Conservation (phyloP, 345 rosid genomes). For the Salix brachista region DNA sequence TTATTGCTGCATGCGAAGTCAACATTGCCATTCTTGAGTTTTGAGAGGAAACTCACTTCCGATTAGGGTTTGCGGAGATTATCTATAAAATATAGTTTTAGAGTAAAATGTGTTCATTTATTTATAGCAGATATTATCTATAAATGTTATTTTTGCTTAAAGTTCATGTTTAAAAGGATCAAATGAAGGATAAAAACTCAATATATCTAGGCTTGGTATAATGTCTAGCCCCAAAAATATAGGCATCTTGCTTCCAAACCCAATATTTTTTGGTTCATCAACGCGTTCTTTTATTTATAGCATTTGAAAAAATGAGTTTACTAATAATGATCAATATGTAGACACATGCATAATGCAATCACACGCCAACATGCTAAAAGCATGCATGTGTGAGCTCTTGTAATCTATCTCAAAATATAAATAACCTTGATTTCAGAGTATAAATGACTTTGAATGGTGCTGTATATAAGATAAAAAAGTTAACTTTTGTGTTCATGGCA, state of each 20-base stretch:
- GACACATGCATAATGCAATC: neutral
- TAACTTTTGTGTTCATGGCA: slow-evolving; percentile 23
- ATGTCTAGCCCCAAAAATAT: no score
- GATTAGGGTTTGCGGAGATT: neutral
- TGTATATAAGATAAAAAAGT: neutral
- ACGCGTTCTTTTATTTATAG: neutral
- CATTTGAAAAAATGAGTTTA: neutral
- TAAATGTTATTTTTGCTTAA: no score
- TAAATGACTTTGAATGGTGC: neutral
- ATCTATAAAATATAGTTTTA: neutral
- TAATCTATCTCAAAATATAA: slow-evolving; percentile 19
- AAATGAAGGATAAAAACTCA: no score
- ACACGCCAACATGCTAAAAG: neutral
- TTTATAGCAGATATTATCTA: neutral
- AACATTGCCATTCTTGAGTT: neutral
- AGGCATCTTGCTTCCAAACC: no score
- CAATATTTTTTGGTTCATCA: no score
- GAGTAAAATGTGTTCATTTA: no score
- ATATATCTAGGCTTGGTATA: no score
- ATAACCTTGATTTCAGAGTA: slow-evolving; percentile 10
- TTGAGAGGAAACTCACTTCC: neutral
- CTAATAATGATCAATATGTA: neutral
- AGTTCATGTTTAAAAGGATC: no score
- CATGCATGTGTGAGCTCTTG: neutral
- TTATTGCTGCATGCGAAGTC: neutral